Evolutionary conservation across 169 alveolate genomes (phyloP).

Genomic region (Cryptosporidium xiaoi): DNA sequence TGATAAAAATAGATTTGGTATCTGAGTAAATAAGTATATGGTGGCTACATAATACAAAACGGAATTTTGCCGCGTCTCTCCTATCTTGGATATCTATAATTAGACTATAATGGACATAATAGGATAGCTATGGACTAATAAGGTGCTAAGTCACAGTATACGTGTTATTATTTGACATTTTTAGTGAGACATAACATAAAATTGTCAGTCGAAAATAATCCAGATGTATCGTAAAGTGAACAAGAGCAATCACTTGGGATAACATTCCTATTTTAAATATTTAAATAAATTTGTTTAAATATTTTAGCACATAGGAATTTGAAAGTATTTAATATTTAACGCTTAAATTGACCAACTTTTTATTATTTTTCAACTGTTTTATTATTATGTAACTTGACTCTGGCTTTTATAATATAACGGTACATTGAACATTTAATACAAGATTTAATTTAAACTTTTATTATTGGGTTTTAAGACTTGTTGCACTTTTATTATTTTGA

Average conservation of each 20-base stretch:
- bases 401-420: neutral
- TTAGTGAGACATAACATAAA: slow-evolving; percentile 66
- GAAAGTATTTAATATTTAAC: slow-evolving; percentile 9
- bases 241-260: neutral
- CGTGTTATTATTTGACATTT: slow-evolving; percentile 74
- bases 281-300: slow-evolving; percentile 23
- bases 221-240: slow-evolving; percentile 1
- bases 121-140: slow-evolving; percentile 74
- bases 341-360: slow-evolving; percentile 42
- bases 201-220: slow-evolving; percentile 72
- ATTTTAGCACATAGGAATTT: neutral
- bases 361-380: neutral
- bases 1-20: slow-evolving; percentile 2
- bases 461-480: too few relatives aligned
- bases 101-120: slow-evolving; percentile 70
- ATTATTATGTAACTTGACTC: slow-evolving; percentile 53
- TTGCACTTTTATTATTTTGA: too few relatives aligned
- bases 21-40: neutral
- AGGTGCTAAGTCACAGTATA: slow-evolving; percentile 69
- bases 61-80: slow-evolving; percentile 70
- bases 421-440: too few relatives aligned
- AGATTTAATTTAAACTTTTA: too few relatives aligned
- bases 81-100: slow-evolving; percentile 74
- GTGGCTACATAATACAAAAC: neutral
- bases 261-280: slow-evolving; percentile 29